Evolutionary conservation across 225 moss, liverwort and hornwort genomes (phyloP).

Genomic region (Polytrichum formosum): DNA sequence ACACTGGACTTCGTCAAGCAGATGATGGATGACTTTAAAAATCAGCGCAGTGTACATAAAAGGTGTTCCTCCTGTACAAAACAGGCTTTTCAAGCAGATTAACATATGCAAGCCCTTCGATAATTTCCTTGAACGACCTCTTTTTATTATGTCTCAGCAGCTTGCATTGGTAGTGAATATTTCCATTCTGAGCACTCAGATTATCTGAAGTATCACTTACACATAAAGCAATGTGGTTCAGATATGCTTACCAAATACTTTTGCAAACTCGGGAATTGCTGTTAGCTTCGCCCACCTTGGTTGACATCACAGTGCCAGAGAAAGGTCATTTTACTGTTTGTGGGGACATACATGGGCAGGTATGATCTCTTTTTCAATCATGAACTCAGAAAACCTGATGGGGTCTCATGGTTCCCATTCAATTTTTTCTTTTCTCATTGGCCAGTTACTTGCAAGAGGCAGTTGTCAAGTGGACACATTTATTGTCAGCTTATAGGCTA

Average conservation of each 20-base stretch:
- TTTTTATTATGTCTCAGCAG: too few relatives aligned
- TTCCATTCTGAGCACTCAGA: background rate
- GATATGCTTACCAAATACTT: conserved; percentile 95
- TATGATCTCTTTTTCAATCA: conserved; percentile 9
- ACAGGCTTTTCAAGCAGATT: too few relatives aligned
- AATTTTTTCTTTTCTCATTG: too few relatives aligned
- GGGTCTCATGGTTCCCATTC: too few relatives aligned
- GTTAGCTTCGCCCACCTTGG: conserved; percentile 74
- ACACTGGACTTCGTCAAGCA: conserved; percentile 86
- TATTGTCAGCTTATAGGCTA: background rate
- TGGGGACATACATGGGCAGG: conserved; percentile 99
- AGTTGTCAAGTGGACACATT: too few relatives aligned
- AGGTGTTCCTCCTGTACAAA: conserved; percentile 38
- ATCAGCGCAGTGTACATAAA: conserved; percentile 80
- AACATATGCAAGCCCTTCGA: too few relatives aligned
- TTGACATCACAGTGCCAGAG: conserved; percentile 81
- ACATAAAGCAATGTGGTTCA: conserved; percentile 15
- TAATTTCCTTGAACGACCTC: too few relatives aligned
- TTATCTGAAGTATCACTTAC: background rate
- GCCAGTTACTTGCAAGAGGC: too few relatives aligned
- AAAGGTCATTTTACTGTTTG: conserved; percentile 85
- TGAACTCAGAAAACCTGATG: too few relatives aligned
- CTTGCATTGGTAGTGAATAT: too few relatives aligned
- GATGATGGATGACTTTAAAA: conserved; percentile 96
- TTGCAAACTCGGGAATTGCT: conserved; percentile 75